Base-by-base conservation (phyloP, 192 early-diverging fungal species). In the Obelidium mucronatum region DNA sequence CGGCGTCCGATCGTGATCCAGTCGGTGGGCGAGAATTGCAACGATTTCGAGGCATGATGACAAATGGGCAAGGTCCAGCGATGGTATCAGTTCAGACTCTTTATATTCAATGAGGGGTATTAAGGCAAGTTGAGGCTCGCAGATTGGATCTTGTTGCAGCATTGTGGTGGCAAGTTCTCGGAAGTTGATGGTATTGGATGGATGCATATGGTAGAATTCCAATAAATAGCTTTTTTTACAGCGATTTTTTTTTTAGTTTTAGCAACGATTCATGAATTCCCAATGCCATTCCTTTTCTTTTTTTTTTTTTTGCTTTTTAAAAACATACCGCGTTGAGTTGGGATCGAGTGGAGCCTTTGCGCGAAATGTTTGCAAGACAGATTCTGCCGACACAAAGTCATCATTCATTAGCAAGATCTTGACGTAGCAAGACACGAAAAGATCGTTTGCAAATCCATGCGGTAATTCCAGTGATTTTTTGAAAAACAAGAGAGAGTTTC, bases 141-240 rank as follows among this genome's bases (percentile, higher is more conserved):
- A 64, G 1, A 37, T 13, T 11, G 62, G 62, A 37, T 64, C 62
- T 13, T 36, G 31, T 11, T 39, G 31, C 15, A 64, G 30, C 62
- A 64, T 36, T 30, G 31, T 13, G 28, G 28, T 6, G 28, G 22
- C 22, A 15, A 64, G 13, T 22, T 60, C 13, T 30, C 17, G 15
- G 37, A 64, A 39, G 13, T 37, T 33, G 22, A 36, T 6, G 26
- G 15, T 64, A 39, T 19, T 19, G 37, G 30, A 13, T 17, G 62
- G 62, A 64, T 37, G 13, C 62, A 64, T 39, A 36, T 64, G 28
- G 37, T 64, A 39, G 13, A 64, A 64, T 64, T 64, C 62, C 17
- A 64, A 1, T 6, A 64, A 36, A 2, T 64, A 59, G n/a, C n/a
- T n/a, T n/a, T n/a, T 6, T 28, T 59, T 15, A 33, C 24, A 59